phyloP scores from a whole-genome alignment of 176 grass and related monocot genomes.

The Guadua angustifolia region DNA sequence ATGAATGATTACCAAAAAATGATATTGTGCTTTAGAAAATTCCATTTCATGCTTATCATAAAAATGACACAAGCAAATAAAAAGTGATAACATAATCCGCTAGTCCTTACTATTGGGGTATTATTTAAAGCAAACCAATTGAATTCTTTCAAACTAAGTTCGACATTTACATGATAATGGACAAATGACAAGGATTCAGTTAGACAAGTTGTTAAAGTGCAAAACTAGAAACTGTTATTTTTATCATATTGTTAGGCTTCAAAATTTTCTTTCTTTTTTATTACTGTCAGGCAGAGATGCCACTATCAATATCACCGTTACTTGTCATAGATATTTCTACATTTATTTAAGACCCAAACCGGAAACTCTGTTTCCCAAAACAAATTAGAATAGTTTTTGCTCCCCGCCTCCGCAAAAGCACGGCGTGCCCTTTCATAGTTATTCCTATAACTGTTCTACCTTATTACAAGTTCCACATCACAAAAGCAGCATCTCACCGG shows the following conservation, averaged over 20 bases:
- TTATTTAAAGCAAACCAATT: neutral
- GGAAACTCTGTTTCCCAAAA: slow-evolving; percentile 34
- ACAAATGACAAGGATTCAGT: neutral
- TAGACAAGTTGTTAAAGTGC: neutral
- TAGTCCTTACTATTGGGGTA: slow-evolving; percentile 6
- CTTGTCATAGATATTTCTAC: slow-evolving; percentile 30
- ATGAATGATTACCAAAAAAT: neutral
- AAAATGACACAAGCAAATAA: neutral
- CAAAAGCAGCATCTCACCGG: slow-evolving; percentile 30
- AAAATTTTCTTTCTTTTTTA: slow-evolving; percentile 10
- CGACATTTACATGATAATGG: neutral
- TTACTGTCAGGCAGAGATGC: neutral
- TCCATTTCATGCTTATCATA: neutral
- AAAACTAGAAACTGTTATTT: neutral
- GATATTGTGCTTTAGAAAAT: neutral
- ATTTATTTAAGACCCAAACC: slow-evolving; percentile 13
- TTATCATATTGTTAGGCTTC: neutral
- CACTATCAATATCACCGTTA: slow-evolving; percentile 12
- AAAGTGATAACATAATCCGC: neutral
- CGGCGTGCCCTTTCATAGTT: slow-evolving; percentile 5
- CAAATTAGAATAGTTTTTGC: neutral
- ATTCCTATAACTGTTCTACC: slow-evolving; percentile 6
- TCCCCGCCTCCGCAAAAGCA: slow-evolving; percentile 28
- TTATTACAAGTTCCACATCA: slow-evolving; percentile 5
- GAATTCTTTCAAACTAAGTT: neutral